Percentiles rank a stretch among this genome's conserved stretches.
Evolutionary conservation across 805 yeast genomes (phyloP).

Genomic region (Lipomyces japonicus): DNA sequence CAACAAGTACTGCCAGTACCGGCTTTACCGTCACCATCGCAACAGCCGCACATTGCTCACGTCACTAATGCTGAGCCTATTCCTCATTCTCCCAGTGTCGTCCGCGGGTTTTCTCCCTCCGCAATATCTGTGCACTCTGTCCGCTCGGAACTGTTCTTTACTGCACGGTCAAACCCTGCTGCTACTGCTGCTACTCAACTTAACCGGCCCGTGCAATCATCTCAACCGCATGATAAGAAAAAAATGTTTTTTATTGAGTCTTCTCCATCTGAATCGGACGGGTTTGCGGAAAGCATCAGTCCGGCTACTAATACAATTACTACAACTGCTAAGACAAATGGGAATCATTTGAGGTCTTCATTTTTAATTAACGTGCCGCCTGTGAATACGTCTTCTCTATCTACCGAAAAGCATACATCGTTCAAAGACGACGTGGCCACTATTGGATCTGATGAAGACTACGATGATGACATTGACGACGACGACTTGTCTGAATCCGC

Average conservation of each 20-base stretch:
- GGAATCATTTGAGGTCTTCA: constrained; percentile 6
- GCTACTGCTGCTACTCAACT: constrained; percentile 1
- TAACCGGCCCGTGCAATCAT: background rate
- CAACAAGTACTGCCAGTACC: background rate
- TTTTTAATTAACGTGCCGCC: constrained; percentile 7
- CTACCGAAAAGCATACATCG: constrained; percentile 21
- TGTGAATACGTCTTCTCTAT: background rate
- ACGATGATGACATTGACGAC: constrained; percentile 17
- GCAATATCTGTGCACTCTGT: constrained; percentile 37
- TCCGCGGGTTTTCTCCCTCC: constrained; percentile 41
- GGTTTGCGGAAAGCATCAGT: constrained; percentile 29
- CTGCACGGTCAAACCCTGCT: constrained; percentile 3
- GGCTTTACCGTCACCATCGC: background rate
- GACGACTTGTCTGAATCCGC: constrained; percentile 26
- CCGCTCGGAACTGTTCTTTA: constrained; percentile 21
- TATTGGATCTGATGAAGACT: constrained; percentile 23
- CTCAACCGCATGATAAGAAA: background rate
- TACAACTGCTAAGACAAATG: background rate
- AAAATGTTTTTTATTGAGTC: constrained; percentile 43
- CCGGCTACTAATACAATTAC: constrained; percentile 19
- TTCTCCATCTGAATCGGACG: constrained; percentile 39
- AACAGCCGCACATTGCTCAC: background rate
- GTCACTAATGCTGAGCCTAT: background rate
- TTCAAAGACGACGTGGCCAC: constrained; percentile 21
- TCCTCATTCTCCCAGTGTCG: constrained; percentile 29